These are phyloP conservation scores for Psidium guajava DNA, from an alignment of 345 rosid genomes.

Conservation along the genomic window DNA sequence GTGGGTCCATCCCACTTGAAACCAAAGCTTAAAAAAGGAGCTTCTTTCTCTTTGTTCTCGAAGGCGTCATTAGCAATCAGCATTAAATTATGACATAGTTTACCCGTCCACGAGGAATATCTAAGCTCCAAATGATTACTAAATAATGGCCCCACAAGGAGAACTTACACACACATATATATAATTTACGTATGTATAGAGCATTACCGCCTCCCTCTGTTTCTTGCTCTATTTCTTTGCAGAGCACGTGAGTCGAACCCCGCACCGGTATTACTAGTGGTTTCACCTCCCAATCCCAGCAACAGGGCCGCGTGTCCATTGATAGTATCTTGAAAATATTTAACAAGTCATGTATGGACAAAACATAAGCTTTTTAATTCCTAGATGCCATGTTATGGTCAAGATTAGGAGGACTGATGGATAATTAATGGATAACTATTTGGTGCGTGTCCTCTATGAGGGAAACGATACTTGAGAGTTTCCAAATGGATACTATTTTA, in stretches of 20 bases:
- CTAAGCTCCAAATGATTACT: background rate
- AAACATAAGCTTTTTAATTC: background rate
- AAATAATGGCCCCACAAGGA: background rate
- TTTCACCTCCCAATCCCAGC: no score
- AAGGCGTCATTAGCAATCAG: background rate
- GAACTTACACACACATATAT: background rate
- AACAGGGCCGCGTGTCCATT: no score
- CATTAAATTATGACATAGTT: background rate
- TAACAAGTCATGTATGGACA: background rate
- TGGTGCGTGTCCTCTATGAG: background rate
- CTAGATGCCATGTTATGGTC: background rate
- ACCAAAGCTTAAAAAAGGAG: background rate
- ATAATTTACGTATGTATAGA: no score
- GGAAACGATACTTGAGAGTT: background rate
- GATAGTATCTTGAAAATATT: background rate
- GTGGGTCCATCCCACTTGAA: background rate
- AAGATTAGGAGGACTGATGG: background rate
- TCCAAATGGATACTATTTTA: background rate
- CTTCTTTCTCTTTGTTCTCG: background rate
- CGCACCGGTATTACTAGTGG: no score
- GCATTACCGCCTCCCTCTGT: no score
- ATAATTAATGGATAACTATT: background rate
- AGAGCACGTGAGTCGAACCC: no score
- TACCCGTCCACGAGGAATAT: background rate
- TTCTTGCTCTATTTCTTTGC: no score